These are phyloP conservation scores for Mucor irregularis DNA, from an alignment of 371 early-diverging fungal species.

Conservation along the genomic window DNA sequence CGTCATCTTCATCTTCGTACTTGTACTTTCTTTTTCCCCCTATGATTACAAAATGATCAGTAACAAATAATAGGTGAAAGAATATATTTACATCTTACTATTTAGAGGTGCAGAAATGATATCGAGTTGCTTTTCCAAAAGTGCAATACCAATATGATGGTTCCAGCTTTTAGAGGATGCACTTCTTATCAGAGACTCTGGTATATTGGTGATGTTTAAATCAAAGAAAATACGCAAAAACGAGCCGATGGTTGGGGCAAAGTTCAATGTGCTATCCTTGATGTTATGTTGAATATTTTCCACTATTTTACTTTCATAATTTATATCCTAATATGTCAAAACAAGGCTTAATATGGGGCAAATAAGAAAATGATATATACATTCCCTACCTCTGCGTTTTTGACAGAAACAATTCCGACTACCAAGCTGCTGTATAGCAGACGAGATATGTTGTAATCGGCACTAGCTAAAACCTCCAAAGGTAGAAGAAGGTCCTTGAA, in stretches of 20 bases:
- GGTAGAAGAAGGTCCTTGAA: slow-evolving; percentile 66
- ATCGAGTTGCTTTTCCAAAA: slow-evolving; percentile 48
- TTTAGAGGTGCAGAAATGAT: background rate
- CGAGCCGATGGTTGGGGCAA: slow-evolving; percentile 56
- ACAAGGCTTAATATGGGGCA: slow-evolving; percentile 4
- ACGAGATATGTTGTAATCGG: slow-evolving; percentile 69
- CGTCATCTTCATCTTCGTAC: background rate
- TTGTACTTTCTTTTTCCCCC: background rate
- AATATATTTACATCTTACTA: slow-evolving; percentile 3
- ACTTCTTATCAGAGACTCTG: slow-evolving; percentile 34
- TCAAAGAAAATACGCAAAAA: slow-evolving; percentile 59
- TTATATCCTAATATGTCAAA: background rate
- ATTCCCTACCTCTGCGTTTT: slow-evolving; percentile 29
- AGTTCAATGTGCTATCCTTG: slow-evolving; percentile 29
- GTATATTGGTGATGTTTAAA: slow-evolving; percentile 13
- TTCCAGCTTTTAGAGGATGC: slow-evolving; percentile 51
- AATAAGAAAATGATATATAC: background rate
- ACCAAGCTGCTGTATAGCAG: slow-evolving; percentile 54
- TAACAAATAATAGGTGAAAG: background rate
- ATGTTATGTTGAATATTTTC: slow-evolving; percentile 29
- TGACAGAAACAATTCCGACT: slow-evolving; percentile 39
- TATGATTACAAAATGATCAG: background rate
- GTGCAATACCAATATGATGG: slow-evolving; percentile 59
- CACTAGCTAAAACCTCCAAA: slow-evolving; percentile 58
- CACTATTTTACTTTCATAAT: slow-evolving; percentile 32